Percentiles rank a stretch among this genome's conserved stretches.
phyloP scores from a whole-genome alignment of 1,284 basidiomycete genomes.

The Cryptococcus amylolentus region DNA sequence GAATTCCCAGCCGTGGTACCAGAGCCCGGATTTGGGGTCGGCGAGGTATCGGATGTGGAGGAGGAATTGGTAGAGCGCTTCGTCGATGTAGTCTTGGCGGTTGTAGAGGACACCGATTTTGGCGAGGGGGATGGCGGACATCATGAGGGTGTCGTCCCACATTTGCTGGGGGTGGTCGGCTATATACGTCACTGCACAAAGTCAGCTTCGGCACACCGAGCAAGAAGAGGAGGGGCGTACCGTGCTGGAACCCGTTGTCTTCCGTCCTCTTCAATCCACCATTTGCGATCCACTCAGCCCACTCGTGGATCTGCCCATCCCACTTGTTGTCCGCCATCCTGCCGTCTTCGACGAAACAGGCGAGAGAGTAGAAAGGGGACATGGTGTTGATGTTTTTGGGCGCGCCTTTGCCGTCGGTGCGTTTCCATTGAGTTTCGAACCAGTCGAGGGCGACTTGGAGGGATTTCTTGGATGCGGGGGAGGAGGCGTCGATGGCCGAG shows the following conservation, averaged over 20 bases:
- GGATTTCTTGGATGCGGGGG: slow-evolving; percentile 50
- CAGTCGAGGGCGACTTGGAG: slow-evolving; percentile 57
- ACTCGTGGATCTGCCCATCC: slow-evolving; percentile 54
- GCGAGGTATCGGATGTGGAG: slow-evolving; percentile 51
- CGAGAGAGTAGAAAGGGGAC: slow-evolving; percentile 60
- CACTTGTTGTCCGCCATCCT: slow-evolving; percentile 29
- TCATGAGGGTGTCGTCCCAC: slow-evolving; percentile 68
- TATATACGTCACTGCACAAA: slow-evolving; percentile 54
- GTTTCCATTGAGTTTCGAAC: slow-evolving; percentile 58
- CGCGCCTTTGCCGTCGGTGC: slow-evolving; percentile 52
- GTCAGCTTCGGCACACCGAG: slow-evolving; percentile 15
- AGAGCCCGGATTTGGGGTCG: slow-evolving; percentile 40
- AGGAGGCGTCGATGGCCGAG: slow-evolving; percentile 42
- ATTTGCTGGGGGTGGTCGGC: slow-evolving; percentile 58
- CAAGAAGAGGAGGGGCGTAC: slow-evolving; percentile 19
- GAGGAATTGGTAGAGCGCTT: slow-evolving; percentile 61
- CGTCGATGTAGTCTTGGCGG: slow-evolving; percentile 59
- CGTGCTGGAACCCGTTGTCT: slow-evolving; percentile 62
- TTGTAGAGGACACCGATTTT: slow-evolving; percentile 61
- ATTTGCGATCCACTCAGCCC: slow-evolving; percentile 66
- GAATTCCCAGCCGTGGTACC: slow-evolving; percentile 52
- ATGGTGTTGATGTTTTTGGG: slow-evolving; percentile 69
- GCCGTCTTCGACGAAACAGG: slow-evolving; percentile 51
- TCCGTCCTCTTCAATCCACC: slow-evolving; percentile 55
- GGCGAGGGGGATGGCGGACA: slow-evolving; percentile 57